phyloP scores from a whole-genome alignment of 2,329 filamentous ascomycete species.

The Clarireedia homoeocarpa region DNA sequence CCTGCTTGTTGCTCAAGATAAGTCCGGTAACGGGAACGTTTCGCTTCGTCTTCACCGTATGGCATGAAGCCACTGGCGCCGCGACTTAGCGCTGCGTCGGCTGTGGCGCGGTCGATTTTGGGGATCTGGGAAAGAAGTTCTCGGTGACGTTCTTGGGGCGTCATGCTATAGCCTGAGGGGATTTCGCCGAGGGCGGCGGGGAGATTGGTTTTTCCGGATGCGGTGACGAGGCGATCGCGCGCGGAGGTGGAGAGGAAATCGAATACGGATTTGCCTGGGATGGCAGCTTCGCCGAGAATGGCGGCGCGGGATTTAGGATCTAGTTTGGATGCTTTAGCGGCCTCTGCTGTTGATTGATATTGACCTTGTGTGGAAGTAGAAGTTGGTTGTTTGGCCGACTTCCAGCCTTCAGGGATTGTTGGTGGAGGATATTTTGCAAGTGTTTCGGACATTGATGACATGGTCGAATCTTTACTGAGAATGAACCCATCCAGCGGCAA shows the following conservation, averaged over 20 bases:
- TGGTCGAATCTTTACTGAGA: conserved; percentile 48
- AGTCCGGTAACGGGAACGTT: conserved; percentile 69
- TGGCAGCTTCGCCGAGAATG: conserved; percentile 68
- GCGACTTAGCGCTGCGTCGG: conserved; percentile 59
- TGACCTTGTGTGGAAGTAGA: conserved; percentile 25
- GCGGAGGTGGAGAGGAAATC: conserved; percentile 78
- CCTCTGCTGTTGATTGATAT: conserved; percentile 65
- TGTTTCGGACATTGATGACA: conserved; percentile 36
- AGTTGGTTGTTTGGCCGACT: conserved; percentile 45
- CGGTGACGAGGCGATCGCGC: conserved; percentile 66
- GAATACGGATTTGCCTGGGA: conserved; percentile 92
- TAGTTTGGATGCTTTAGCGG: conserved; percentile 67
- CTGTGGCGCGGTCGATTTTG: conserved; percentile 56
- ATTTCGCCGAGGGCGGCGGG: conserved; percentile 72
- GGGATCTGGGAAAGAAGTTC: conserved; percentile 53
- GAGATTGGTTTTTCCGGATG: conserved; percentile 68
- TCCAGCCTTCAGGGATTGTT: conserved; percentile 66
- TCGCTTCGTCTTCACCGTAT: conserved; percentile 74
- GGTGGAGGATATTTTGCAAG: conserved; percentile 53
- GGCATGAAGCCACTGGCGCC: conserved; percentile 65
- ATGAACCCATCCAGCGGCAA: conserved; percentile 75
- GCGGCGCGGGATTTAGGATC: conserved; percentile 71
- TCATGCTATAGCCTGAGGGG: conserved; percentile 54
- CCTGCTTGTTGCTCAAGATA: conserved; percentile 76
- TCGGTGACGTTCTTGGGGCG: conserved; percentile 54